A percentile compares a stretch with the other conserved stretches of the same genome.
phyloP scores from a whole-genome alignment of 768 basidiomycete genomes.

The Coprinellus micaceus region DNA sequence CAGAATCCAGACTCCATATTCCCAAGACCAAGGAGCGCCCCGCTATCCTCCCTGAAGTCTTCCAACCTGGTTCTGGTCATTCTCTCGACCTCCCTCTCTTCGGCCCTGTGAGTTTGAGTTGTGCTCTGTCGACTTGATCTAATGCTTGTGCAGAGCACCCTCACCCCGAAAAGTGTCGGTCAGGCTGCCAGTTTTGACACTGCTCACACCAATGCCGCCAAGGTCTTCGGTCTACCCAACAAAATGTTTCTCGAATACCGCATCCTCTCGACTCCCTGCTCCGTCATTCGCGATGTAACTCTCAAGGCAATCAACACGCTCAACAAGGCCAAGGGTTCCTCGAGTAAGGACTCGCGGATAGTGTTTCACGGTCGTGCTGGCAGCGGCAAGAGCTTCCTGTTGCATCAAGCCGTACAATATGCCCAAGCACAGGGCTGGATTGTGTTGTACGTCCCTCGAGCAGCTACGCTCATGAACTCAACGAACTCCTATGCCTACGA shows the following conservation, averaged over 20 bases:
- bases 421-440: constrained; percentile 67
- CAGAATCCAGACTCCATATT: constrained; percentile 4
- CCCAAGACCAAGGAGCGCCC: neutral
- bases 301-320: constrained; percentile 50
- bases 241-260: constrained; percentile 72
- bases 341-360: constrained; percentile 52
- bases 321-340: constrained; percentile 42
- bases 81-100: constrained; percentile 3
- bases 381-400: constrained; percentile 74
- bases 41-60: neutral
- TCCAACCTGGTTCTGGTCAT: neutral
- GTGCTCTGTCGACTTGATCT: neutral
- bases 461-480: constrained; percentile 61
- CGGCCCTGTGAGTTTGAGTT: constrained; percentile 6
- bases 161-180: constrained; percentile 36
- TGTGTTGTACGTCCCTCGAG: constrained; percentile 78
- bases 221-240: constrained; percentile 69
- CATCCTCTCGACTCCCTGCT: constrained; percentile 65
- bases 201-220: constrained; percentile 47
- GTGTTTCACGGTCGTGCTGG: constrained; percentile 72
- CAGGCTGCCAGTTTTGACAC: constrained; percentile 43
- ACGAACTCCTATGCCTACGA: constrained; percentile 73
- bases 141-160: constrained; percentile 9
- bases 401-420: constrained; percentile 76
- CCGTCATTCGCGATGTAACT: constrained; percentile 69